Base-by-base conservation (phyloP, 2,329 filamentous ascomycete species). In the Fusarium nelsonii region DNA sequence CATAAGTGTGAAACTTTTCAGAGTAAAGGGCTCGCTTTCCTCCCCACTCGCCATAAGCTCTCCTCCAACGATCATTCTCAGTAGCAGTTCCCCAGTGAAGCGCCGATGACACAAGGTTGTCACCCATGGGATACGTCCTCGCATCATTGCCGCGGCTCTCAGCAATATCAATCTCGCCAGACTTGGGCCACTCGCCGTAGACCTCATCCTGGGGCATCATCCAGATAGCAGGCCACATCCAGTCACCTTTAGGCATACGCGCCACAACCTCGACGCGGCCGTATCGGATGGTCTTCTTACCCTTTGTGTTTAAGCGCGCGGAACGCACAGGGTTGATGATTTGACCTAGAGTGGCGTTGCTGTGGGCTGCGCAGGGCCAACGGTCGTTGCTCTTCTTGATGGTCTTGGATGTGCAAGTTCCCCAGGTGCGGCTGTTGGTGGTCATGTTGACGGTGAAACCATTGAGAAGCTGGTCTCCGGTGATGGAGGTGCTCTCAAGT, bases 141-240 rank as follows among this genome's bases (percentile, higher is more conserved):
- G 48, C 83, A 73, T 76, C 73, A 67, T 87, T 87, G 36, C 85
- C 85, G 34, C 83, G 78, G 30, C 78, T 77, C 75, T 86, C 84
- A 58, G 80, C 78, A 56, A 87, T 84, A 72, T 87, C 85, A 58
- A 87, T 87, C 74, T 87, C 85, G 11, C 85, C 85, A 36, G 81
- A 83, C 16, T 77, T 73, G 3, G 85, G 85, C 85, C 85, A 87
- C 16, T 73, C 73, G 12, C 85, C 85, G 62, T 87, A 87, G 14
- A 78, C 79, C 10, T 74, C 75, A 52, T 82, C 76, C 65, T 81
- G 77, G 8, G 84, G 84, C 81, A 85, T 75, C 73, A 75, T 75
- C 73, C 79, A 81, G 46, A 82, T 81, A 40, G 82, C 83, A 65
- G 78, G 84, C 85, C 85, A 87, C 26, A 88, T 74, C 85, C 85